Base-by-base conservation (phyloP, 441 rosid genomes). In the Macaranga tanarius region DNA sequence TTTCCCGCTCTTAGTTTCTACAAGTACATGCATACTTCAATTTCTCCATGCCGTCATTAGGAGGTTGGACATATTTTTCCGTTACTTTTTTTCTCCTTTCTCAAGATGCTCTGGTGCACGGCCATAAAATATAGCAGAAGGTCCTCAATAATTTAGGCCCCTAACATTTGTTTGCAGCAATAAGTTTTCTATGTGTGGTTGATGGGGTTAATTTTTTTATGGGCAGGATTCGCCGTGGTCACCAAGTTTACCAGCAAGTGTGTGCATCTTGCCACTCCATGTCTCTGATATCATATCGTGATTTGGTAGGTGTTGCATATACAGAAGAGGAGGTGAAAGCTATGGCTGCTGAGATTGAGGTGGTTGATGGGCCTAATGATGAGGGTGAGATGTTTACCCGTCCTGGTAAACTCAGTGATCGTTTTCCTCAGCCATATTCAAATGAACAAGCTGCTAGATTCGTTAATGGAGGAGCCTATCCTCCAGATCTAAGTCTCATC, bases 381-480 rank as follows among this genome's bases (percentile, higher is more conserved):
- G 99, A 93, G 90, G 98, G 99, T 68, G 98, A 93, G 87, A 93
- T 88, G 99, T 96, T 90, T 76, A 86, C 96, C 19, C 96, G 99
- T 71, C 97, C 99, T 70, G 99, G 99, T 73, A 93, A 96, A 82
- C 95, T 96, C 77, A 94, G 98, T 76, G 99, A 96, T 79, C 98
- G 97, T 57, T 84, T 93, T 69, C 97, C 99, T 74, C 85, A 90
- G 79, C 99, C 99, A 58, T 96, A 96, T 79, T 25, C 92, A 0
- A 96, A 96, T 80, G 99, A 96, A 77, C 77, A 84, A 80, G 99
- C 98, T 26, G 99, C 99, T 73, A 92, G 98, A 85, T 96, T 93
- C 86, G 98, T 98, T 66, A 96, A 96, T 86, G 99, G 99, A 77
- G 99, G 99, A 71, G 99, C 99, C 7, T 93, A 96, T 84, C 99